These are phyloP conservation scores for Leishmania tropica DNA, from an alignment of 208 protist genomes.

Conservation along the genomic window DNA sequence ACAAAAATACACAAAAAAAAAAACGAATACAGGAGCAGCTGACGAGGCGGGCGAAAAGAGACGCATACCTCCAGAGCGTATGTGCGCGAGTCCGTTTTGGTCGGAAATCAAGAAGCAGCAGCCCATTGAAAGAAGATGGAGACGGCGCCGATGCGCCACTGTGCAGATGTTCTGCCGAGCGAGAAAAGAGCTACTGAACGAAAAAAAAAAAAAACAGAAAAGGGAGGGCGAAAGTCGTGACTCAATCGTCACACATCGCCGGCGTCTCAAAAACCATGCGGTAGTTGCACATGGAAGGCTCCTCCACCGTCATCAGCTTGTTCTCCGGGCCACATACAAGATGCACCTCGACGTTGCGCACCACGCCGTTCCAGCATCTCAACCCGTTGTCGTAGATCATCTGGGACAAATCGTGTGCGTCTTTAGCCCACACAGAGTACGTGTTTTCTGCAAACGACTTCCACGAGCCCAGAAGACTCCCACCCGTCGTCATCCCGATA, in stretches of 20 bases:
- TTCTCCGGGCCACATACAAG: constrained; percentile 72
- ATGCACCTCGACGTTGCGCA: constrained; percentile 53
- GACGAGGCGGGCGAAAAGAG: not conserved
- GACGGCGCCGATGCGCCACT: not conserved
- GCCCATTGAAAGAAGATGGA: not conserved
- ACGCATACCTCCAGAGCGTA: not conserved
- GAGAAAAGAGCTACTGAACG: not conserved
- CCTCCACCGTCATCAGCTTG: constrained; percentile 50
- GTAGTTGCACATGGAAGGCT: constrained; percentile 82
- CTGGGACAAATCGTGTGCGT: constrained; percentile 51
- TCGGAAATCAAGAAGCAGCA: not conserved
- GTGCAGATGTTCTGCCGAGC: not conserved
- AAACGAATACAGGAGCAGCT: too few relatives aligned
- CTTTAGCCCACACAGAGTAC: constrained; percentile 67
- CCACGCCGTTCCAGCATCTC: constrained; percentile 56
- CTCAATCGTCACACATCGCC: constrained; percentile 59
- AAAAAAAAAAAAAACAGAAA: not conserved
- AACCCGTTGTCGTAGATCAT: constrained; percentile 63
- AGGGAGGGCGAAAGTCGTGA: not conserved
- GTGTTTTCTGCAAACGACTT: constrained; percentile 66
- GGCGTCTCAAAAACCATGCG: constrained; percentile 77
- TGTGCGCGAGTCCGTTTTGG: not conserved
- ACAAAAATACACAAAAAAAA: too few relatives aligned
- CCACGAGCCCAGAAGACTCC: constrained; percentile 54
- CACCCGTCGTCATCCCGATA: constrained; percentile 17